Percentiles rank a stretch among this genome's conserved stretches.
These are phyloP conservation scores for Backusella macrospora DNA, from an alignment of 192 early-diverging fungal genomes.

Conservation along the genomic window DNA sequence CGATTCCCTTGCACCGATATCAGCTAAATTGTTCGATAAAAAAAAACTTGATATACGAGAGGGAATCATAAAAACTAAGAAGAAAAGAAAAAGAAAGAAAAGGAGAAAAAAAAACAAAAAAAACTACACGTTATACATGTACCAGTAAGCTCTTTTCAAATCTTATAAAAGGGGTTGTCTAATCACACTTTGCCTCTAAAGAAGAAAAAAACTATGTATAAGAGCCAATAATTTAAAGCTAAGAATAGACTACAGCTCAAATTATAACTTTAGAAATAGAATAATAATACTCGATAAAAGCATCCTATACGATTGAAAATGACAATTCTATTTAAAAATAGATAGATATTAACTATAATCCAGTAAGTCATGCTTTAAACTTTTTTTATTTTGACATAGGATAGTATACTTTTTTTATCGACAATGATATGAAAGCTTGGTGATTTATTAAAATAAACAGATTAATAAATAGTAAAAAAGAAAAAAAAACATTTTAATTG, in stretches of 20 bases:
- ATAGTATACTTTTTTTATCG: too few species aligned
- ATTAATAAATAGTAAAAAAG: not conserved
- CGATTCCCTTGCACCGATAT: conserved; percentile 17
- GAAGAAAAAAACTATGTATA: too few species aligned
- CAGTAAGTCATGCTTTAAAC: too few species aligned
- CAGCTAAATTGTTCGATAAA: not conserved
- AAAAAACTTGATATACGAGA: conserved; percentile 14
- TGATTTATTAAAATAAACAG: not conserved
- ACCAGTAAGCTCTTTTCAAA: not conserved
- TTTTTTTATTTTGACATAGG: too few species aligned
- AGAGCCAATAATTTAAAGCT: too few species aligned
- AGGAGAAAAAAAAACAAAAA: not conserved
- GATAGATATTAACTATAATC: too few species aligned
- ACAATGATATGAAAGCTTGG: too few species aligned
- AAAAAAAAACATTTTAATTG: not conserved
- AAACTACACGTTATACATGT: not conserved
- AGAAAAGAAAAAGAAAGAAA: not conserved
- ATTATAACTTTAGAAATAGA: too few species aligned
- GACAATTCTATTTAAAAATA: too few species aligned
- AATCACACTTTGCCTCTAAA: not conserved
- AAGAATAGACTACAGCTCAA: too few species aligned
- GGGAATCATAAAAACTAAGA: not conserved
- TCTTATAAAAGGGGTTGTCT: not conserved
- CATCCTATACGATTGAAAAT: too few species aligned
- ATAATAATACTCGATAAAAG: too few species aligned